These are phyloP conservation scores for Cadophora malorum DNA, from an alignment of 2,329 filamentous ascomycete genomes.

Conservation along the genomic window DNA sequence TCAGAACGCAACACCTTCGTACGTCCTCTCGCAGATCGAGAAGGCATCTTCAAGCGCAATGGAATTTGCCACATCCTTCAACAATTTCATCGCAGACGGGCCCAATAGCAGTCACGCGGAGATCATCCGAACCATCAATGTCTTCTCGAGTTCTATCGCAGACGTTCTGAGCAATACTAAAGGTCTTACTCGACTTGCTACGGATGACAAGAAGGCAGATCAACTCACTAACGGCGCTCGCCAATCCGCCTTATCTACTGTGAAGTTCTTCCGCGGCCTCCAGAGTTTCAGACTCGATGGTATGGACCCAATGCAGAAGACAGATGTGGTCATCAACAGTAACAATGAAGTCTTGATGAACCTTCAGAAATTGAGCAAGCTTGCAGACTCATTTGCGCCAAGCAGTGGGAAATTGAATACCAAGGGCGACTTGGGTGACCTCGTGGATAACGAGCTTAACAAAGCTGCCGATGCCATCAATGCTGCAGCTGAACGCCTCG, in stretches of 20 bases:
- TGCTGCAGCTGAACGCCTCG: conserved; percentile 85
- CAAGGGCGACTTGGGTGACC: conserved; percentile 87
- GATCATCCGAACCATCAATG: conserved; percentile 90
- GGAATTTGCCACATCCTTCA: conserved; percentile 97
- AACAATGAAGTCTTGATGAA: conserved; percentile 97
- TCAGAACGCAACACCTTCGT: conserved; percentile 93
- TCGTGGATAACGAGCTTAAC: conserved; percentile 89
- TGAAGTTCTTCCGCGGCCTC: conserved; percentile 93
- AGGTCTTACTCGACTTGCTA: conserved; percentile 88
- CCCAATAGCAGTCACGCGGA: conserved; percentile 89
- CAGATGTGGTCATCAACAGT: conserved; percentile 95
- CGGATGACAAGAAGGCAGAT: conserved; percentile 94
- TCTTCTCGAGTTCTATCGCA: conserved; percentile 87
- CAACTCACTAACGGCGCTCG: conserved; percentile 82
- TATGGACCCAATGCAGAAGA: conserved; percentile 89
- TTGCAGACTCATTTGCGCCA: conserved; percentile 90
- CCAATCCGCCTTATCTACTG: conserved; percentile 82
- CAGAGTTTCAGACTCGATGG: conserved; percentile 94
- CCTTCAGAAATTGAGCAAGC: conserved; percentile 89
- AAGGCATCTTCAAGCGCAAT: conserved; percentile 94
- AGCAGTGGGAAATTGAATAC: conserved; percentile 82
- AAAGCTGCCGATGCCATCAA: conserved; percentile 97
- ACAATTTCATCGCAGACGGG: conserved; percentile 97
- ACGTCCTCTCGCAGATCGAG: conserved; percentile 95
- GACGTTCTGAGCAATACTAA: conserved; percentile 98